Percentiles rank a stretch among this genome's conserved stretches.
These are phyloP conservation scores for Tagetes patula DNA, from an alignment of 129 eudicot species.

Conservation along the genomic window DNA sequence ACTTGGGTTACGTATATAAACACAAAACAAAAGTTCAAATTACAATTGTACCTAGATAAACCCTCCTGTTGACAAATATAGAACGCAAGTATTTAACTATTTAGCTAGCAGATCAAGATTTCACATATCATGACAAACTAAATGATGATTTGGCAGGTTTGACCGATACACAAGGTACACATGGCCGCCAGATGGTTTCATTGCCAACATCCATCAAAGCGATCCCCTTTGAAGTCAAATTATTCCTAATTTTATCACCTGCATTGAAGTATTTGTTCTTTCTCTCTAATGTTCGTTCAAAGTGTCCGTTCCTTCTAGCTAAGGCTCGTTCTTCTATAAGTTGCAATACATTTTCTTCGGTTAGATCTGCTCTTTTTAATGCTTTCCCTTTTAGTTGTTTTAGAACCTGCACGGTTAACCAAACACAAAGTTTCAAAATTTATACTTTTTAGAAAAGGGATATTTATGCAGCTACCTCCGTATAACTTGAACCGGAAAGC, in stretches of 20 bases:
- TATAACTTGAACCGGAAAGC: conserved; percentile 49
- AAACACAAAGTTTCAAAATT: conserved; percentile 1
- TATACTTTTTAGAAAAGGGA: neutral
- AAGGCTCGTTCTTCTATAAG: conserved; percentile 57
- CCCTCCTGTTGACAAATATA: too few relatives aligned
- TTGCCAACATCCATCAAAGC: conserved; percentile 74
- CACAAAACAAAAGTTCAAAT: too few relatives aligned
- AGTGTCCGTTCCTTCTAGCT: conserved; percentile 70
- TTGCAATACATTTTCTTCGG: conserved; percentile 52
- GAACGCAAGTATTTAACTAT: too few relatives aligned
- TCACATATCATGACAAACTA: too few relatives aligned
- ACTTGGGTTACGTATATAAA: too few relatives aligned
- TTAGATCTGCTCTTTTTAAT: conserved; percentile 58
- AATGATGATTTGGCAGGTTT: conserved; percentile 2
- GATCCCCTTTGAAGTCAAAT: conserved; percentile 64
- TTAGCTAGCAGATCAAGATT: too few relatives aligned
- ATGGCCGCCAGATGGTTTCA: conserved; percentile 79
- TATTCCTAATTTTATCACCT: conserved; percentile 7
- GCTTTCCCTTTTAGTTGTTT: conserved; percentile 77
- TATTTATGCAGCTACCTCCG: conserved; percentile 50
- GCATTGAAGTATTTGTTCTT: conserved; percentile 54
- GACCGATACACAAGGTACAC: conserved; percentile 63
- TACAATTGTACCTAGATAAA: too few relatives aligned
- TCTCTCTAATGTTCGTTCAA: conserved; percentile 25
- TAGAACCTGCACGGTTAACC: conserved; percentile 49